Evolutionary conservation across 2,329 filamentous ascomycete species (phyloP), one percentile per base, ranked within the genome.

Genomic region (Botrytis fragariae): DNA sequence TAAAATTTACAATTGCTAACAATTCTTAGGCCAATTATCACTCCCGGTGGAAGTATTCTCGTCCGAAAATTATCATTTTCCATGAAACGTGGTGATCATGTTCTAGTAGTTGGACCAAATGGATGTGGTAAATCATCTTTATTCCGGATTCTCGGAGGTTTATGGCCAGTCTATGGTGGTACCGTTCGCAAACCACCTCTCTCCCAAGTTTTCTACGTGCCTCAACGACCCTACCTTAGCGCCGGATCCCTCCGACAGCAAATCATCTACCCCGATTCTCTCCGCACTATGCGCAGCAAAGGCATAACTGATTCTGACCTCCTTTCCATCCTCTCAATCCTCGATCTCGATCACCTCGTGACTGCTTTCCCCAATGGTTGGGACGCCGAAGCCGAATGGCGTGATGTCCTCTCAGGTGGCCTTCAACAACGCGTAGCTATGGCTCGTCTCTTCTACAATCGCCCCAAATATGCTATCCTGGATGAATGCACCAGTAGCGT

Each of bases 101-200:
- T 99, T 10, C 89, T 99, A 54, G 79, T 99, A 60, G 93, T 98
- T 60, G 96, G 96, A 1, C 96, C 96, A 35, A 99, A 99, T 81
- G 96, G 96, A 54, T 99, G 96, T 82, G 96, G 96, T 60, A 99
- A 99, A 83, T 97, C 94, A 0, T 97, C 93, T 25, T 87, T 99
- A 4, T 99, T 99, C 88, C 91, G 96, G 54, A 99, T 99, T 77
- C 88, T 99, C 1, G 96, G 96, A 75, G 96, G 96, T 0, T 86
- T 99, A 4, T 99, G 96, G 96, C 96, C 96, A 25, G 96, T 98
- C 20, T 99, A 99, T 82, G 95, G 96, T 76, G 96, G 96, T 69
- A 94, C 89, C 1, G 96, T 99, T 32, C 88, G 93, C 79, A 98
- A 98, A 82, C 96, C 96, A 1, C 91, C 93, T 2, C 96, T 95